Evolutionary conservation across 306 rosid genomes (phyloP), one percentile per base, ranked within the genome.

Genomic region (Quercus wislizeni): DNA sequence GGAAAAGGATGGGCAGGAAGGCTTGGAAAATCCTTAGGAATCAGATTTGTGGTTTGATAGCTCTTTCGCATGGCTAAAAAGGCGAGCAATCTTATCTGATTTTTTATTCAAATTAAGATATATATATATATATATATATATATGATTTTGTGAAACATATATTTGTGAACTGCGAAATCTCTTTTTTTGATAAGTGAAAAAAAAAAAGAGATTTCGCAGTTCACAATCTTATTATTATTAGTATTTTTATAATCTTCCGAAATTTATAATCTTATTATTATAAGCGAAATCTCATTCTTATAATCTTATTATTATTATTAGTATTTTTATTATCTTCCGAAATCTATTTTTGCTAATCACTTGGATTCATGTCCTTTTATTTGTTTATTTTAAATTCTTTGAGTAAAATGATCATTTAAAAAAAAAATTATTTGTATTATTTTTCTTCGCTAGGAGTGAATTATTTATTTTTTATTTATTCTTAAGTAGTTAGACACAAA

Each of bases 61-160:
- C 67, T 77, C 79, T 65, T 55, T 78, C 85, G 2, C 80, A 79
- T 80, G 87, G 81, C 14, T 78, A 75, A 87, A 74, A 78, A 75
- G 91, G 91, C 62, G 78, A 78, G 79, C 23, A 71, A 78, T 88
- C 80, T 79, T 69, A 35, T 75, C 82, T 31, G 67, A 70, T 77
- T 70, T 62, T 61, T 55, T 2, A 12, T 58, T 20, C 46, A 5
- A 43, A 43, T 43, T 25, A 59, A 21, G 5, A 11, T 59, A 23
- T 8, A 21, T 17, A 31, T 33, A 43, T 35, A 4, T 65, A 33
- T 67, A 43, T n/a, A n/a, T 43, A 2, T 9, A 8, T 67, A 1
- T 64, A 3, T 14, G 69, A 64, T 30, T 64, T 65, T 65, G 71
- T 65, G 71, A 15, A 6, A 30, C 8, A 43, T 67, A 3, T 67